Base-by-base conservation (phyloP, 2,329 filamentous ascomycete genomes). In the Fusarium sp. region DNA sequence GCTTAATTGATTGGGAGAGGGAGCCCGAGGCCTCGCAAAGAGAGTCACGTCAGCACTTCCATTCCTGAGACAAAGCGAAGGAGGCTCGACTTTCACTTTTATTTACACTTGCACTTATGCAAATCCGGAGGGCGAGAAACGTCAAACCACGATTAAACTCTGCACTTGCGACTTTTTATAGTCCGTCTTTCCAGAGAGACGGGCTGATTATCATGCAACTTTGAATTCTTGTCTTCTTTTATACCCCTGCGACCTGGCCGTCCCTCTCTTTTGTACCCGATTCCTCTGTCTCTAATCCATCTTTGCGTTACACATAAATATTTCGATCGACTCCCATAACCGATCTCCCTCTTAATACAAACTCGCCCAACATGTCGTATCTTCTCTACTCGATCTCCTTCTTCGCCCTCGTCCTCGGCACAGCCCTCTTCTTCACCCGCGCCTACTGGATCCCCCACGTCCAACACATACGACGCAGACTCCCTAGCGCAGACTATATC, bases 391-490 rank as follows among this genome's bases (percentile, higher is more conserved):
- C 89, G 75, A 80, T 95, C 71, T 89, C 89, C 77, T 88, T 97
- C 80, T 81, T 91, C 75, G 86, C 92, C 78, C 86, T 97, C 77
- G 78, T 95, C 75, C 78, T 88, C 72, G 91, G 90, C 65, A 96
- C 93, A 60, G 89, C 85, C 64, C 90, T 96, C 76, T 97, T 94
- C 86, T 84, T 96, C 73, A 95, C 93, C 62, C 93, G 95, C 74
- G 81, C 86, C 61, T 86, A 86, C 83, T 98, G 96, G 96, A 83
- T 92, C 46, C 90, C 88, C 61, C 85, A 88, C 73, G 81, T 97
- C 49, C 90, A 91, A 60, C 85, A 90, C 33, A 83, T 88, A 65
- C 80, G 85, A 60, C 83, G 87, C 63, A 79, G 85, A 65, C 79
- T 89, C 74, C 85, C 86, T 55, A 83, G 85, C 75, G 80, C 86